phyloP scores from a whole-genome alignment of 371 early-diverging fungal species.

The Saksenaea oblongispora region DNA sequence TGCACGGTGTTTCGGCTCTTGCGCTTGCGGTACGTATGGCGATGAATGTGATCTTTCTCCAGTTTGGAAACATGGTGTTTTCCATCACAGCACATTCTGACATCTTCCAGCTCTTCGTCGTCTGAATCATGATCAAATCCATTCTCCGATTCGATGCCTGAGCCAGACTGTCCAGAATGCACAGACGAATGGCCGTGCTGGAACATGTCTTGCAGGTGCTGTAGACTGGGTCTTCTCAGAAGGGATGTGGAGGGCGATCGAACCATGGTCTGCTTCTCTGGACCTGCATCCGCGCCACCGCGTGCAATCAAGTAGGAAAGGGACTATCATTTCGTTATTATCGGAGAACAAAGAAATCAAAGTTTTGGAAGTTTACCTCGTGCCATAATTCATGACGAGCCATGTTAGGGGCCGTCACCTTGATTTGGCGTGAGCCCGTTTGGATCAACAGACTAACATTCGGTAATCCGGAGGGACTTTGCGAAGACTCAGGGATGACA shows the following conservation, averaged over 20 bases:
- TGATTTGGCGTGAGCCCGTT: constrained; percentile 61
- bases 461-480: constrained; percentile 38
- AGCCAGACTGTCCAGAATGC: not conserved
- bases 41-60: constrained; percentile 24
- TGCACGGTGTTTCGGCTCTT: constrained; percentile 9
- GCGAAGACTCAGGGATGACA: constrained; percentile 38
- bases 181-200: constrained; percentile 6
- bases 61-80: constrained; percentile 37
- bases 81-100: constrained; percentile 43
- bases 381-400: constrained; percentile 66
- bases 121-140: constrained; percentile 20
- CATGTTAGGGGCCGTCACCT: constrained; percentile 62
- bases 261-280: not conserved
- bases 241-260: not conserved
- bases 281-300: not conserved
- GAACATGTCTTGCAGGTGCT: constrained; percentile 11
- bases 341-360: not conserved
- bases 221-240: constrained; percentile 12
- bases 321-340: not conserved
- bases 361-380: constrained; percentile 8
- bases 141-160: not conserved
- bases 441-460: constrained; percentile 58
- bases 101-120: constrained; percentile 34
- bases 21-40: constrained; percentile 26
- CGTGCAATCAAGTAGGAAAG: constrained; percentile 17